Evolutionary conservation across 1,139 yeast genomes (phyloP).

Genomic region (Kodamaea fungicola): DNA sequence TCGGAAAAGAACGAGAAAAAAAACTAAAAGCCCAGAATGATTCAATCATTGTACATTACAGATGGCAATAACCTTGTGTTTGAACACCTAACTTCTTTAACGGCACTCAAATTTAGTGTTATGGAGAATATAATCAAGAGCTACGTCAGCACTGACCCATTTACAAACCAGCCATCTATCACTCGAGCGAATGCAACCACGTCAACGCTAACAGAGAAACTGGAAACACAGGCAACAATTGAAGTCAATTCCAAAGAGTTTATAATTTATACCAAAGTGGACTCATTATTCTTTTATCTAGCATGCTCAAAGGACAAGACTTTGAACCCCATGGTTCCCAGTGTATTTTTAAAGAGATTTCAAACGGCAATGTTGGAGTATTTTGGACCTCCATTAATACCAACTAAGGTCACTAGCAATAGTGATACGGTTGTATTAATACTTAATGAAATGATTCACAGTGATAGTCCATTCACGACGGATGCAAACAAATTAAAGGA

Average conservation of each 20-base stretch:
- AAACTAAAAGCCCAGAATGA: conserved; percentile 7
- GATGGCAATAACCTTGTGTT: conserved; percentile 54
- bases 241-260: conserved; percentile 29
- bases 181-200: background rate
- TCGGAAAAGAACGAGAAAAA: too few species aligned
- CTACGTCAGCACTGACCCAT: conserved; percentile 2
- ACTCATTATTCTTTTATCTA: conserved; percentile 26
- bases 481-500: conserved; percentile 72
- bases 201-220: background rate
- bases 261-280: conserved; percentile 22
- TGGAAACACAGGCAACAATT: conserved; percentile 15
- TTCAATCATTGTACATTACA: conserved; percentile 63
- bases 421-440: conserved; percentile 60
- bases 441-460: conserved; percentile 68
- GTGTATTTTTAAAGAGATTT: conserved; percentile 52
- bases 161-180: background rate
- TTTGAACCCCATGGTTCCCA: conserved; percentile 50
- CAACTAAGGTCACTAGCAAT: conserved; percentile 59
- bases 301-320: conserved; percentile 18
- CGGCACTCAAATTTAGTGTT: conserved; percentile 49
- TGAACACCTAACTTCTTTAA: conserved; percentile 51
- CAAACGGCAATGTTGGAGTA: conserved; percentile 53
- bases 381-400: conserved; percentile 55
- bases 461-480: conserved; percentile 68
- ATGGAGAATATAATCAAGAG: conserved; percentile 25